Evolutionary conservation across 2,329 filamentous ascomycete species (phyloP).

Genomic region (Paecilomyces niveus): DNA sequence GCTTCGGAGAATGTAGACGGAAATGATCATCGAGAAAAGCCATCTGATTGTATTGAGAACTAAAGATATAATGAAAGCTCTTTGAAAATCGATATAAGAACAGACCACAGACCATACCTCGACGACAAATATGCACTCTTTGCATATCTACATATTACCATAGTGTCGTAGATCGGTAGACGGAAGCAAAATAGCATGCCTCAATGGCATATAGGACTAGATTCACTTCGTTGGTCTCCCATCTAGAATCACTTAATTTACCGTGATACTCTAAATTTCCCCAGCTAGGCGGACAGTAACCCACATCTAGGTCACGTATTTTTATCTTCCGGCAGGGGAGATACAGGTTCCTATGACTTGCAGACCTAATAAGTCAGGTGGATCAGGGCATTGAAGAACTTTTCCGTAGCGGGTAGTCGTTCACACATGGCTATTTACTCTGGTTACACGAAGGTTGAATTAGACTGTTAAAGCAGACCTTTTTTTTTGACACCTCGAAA

Average conservation of each 20-base stretch:
- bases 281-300: neutral
- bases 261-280: neutral
- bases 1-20: too few relatives aligned
- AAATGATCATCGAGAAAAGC: neutral
- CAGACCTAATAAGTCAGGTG: neutral
- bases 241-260: too few relatives aligned
- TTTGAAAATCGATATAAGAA: neutral
- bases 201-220: too few relatives aligned
- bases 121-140: neutral
- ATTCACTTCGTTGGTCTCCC: too few relatives aligned
- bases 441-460: neutral
- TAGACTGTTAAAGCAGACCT: neutral
- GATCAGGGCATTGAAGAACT: neutral
- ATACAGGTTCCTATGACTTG: neutral
- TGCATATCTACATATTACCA: too few relatives aligned
- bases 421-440: neutral
- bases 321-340: neutral
- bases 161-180: too few relatives aligned
- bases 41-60: neutral
- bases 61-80: neutral
- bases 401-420: neutral
- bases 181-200: too few relatives aligned
- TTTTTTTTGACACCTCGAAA: too few relatives aligned
- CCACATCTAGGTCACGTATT: neutral
- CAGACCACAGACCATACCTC: neutral